Evolutionary conservation across 305 asterid species (phyloP), one percentile per base, ranked within the genome.

Genomic region (Fraxinus paxiana): DNA sequence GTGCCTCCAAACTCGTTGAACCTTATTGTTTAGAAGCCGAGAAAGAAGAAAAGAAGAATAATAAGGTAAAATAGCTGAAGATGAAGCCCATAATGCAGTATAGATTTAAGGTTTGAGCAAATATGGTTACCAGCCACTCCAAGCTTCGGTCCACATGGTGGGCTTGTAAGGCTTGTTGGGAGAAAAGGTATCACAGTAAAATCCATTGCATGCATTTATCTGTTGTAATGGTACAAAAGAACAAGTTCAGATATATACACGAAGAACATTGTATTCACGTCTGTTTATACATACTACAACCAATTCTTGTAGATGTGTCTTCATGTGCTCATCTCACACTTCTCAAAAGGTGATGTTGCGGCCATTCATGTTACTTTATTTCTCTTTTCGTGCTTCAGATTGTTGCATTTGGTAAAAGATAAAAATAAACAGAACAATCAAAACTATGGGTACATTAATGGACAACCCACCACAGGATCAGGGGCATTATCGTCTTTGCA

Each of bases 151-250:
- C 96, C 96, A 91, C 85, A 90, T 79, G 4, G 79, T 86, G 0
- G 96, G 96, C 84, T 91, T 91, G 83, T 90, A 82, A 73, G 96
- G 92, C 75, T 86, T 90, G 86, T 91, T 91, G n/a, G 96, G 92
- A 76, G 91, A 74, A 78, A 91, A 91, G 1, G 80, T 72, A 63
- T 91, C 90, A 20, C 94, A 90, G 83, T 91, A 91, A 77, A 89
- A 88, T 30, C 96, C 96, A 81, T 91, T 91, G 80, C 96, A 90
- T 3, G 94, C 48, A 78, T 91, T 90, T 77, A 91, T 90, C 96
- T 91, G 91, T 75, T 38, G 6, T 59, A 74, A 69, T 24, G 12
- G 34, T 35, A 43, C 30, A 13, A 63, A 65, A 17, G 9, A 74
- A 67, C 65, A 24, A 72, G 13, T 18, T 83, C 70, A 69, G 75